Conservation (phyloP, 2,329 filamentous ascomycete species). For the Aspergillus costaricaensis region DNA sequence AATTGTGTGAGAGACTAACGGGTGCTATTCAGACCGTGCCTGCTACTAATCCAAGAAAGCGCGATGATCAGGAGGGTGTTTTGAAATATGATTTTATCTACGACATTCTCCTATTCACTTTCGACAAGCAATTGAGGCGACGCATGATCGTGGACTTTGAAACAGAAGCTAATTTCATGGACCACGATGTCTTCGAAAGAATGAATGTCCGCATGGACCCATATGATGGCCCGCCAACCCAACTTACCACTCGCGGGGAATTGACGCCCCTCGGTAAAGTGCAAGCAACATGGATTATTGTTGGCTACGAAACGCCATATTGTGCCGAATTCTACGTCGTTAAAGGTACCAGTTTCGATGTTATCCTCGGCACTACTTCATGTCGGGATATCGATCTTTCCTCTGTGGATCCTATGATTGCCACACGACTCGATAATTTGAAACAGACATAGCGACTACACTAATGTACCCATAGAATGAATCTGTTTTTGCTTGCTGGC, state of each 20-base stretch:
- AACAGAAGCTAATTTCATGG: constrained; percentile 5
- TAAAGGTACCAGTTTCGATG: not conserved
- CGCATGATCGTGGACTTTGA: constrained; percentile 6
- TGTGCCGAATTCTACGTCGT: constrained; percentile 1
- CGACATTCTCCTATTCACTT: not conserved
- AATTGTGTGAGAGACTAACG: not conserved
- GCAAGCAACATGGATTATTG: not conserved
- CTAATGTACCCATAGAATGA: not conserved
- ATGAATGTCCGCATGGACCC: not conserved
- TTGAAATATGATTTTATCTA: constrained; percentile 2
- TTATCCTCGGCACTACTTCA: not conserved
- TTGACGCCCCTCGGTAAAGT: not conserved
- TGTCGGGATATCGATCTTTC: not conserved
- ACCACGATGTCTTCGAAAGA: not conserved
- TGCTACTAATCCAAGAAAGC: not conserved
- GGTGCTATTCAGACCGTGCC: not conserved
- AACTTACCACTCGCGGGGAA: not conserved
- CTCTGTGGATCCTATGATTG: constrained; percentile 1
- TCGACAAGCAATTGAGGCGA: not conserved
- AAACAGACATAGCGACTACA: not conserved
- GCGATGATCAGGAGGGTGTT: not conserved
- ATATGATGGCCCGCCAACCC: not conserved
- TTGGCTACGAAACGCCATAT: not conserved
- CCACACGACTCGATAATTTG: not conserved
- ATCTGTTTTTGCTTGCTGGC: not conserved